phyloP scores from a whole-genome alignment of 2,329 filamentous ascomycete species.

The Dactylonectria macrodidyma region DNA sequence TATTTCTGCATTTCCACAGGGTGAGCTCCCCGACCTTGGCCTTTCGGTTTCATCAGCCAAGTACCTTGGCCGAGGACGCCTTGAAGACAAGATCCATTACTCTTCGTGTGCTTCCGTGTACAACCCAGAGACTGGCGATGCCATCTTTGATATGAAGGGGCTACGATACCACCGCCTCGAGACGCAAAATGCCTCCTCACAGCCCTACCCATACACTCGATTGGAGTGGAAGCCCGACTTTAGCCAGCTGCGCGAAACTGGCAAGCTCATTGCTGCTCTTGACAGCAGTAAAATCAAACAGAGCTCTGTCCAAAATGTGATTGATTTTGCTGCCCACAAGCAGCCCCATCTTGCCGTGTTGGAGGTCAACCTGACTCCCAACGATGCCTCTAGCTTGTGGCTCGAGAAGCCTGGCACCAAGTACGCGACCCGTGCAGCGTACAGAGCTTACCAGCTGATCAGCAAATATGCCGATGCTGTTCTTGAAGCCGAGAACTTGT shows the following conservation, averaged over 20 bases:
- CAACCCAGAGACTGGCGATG: slow-evolving; percentile 11
- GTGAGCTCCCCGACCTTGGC: slow-evolving; percentile 16
- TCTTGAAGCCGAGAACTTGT: slow-evolving; percentile 12
- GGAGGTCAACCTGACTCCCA: slow-evolving; percentile 14
- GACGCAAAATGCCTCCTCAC: background rate
- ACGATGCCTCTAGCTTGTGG: slow-evolving; percentile 14
- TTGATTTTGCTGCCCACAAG: slow-evolving; percentile 27
- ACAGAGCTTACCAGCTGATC: slow-evolving; percentile 8
- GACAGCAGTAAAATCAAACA: background rate
- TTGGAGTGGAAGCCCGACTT: slow-evolving; percentile 27
- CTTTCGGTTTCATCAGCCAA: slow-evolving; percentile 18
- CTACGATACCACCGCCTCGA: slow-evolving; percentile 9
- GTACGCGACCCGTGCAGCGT: slow-evolving; percentile 20
- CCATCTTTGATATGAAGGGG: slow-evolving; percentile 19
- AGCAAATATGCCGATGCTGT: slow-evolving; percentile 17
- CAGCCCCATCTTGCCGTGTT: slow-evolving; percentile 16
- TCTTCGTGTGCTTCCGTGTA: slow-evolving; percentile 17
- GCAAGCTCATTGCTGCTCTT: slow-evolving; percentile 7
- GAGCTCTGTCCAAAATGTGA: background rate
- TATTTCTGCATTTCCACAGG: slow-evolving; percentile 15
- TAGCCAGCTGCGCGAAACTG: background rate
- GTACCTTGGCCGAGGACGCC: slow-evolving; percentile 21
- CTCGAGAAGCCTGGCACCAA: slow-evolving; percentile 16
- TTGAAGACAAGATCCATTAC: slow-evolving; percentile 19
- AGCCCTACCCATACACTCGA: slow-evolving; percentile 25